A percentile compares a stretch with the other conserved stretches of the same genome.
Evolutionary conservation across 2,329 filamentous ascomycete species (phyloP).

Genomic region (Colletotrichum coccodes): DNA sequence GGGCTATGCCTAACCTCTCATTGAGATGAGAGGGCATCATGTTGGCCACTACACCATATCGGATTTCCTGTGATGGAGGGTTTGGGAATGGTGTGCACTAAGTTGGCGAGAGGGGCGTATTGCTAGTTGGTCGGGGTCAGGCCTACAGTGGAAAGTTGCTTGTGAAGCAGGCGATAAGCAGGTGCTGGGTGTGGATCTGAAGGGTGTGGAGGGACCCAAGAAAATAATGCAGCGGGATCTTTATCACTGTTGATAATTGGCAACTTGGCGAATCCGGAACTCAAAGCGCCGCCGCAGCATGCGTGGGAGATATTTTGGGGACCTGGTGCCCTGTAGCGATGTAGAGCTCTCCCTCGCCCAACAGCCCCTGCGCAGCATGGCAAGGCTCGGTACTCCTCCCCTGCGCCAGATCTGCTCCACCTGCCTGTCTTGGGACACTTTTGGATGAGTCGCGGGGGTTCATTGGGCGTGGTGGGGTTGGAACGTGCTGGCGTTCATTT

Average conservation of each 20-base stretch:
- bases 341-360: background rate
- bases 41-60: slow-evolving; percentile 32
- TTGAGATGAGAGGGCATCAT: slow-evolving; percentile 20
- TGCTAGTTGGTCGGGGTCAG: too few relatives aligned
- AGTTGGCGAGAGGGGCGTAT: too few relatives aligned
- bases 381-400: background rate
- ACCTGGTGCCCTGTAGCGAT: background rate
- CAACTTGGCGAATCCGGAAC: too few relatives aligned
- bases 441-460: background rate
- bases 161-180: too few relatives aligned
- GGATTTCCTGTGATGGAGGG: background rate
- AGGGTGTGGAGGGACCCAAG: too few relatives aligned
- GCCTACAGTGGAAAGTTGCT: too few relatives aligned
- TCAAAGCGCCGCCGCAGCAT: too few relatives aligned
- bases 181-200: too few relatives aligned
- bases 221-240: too few relatives aligned
- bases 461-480: background rate
- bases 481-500: background rate
- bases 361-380: background rate
- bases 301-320: too few relatives aligned
- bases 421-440: slow-evolving; percentile 1
- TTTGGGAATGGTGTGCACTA: background rate
- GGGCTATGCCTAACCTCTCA: slow-evolving; percentile 29
- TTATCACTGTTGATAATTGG: too few relatives aligned
- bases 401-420: background rate